Percentiles rank a stretch among this genome's conserved stretches.
phyloP scores from a whole-genome alignment of 208 protist genomes.

The Wallacemonas sp. region DNA sequence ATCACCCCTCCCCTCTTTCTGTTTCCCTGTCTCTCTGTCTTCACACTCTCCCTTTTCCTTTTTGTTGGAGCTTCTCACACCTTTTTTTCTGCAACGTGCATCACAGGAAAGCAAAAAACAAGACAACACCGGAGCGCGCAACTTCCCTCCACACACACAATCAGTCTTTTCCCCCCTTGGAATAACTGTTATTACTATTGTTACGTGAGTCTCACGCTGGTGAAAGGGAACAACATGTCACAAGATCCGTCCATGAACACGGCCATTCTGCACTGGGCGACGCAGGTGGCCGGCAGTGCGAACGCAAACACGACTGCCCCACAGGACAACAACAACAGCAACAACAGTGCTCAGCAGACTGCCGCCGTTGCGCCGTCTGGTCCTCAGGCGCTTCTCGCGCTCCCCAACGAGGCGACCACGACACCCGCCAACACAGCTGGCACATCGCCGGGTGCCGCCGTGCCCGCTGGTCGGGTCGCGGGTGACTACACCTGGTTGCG shows the following conservation, averaged over 20 bases:
- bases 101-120: no score
- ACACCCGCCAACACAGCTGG: neutral
- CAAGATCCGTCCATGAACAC: constrained; percentile 47
- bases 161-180: neutral
- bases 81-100: neutral
- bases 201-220: no score
- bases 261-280: constrained; percentile 51
- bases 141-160: neutral
- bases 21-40: constrained; percentile 5
- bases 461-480: constrained; percentile 13
- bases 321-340: no score
- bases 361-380: neutral
- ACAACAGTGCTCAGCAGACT: neutral
- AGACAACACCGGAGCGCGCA: no score
- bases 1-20: neutral
- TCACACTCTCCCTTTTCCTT: neutral
- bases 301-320: neutral
- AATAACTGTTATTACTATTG: no score
- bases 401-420: neutral
- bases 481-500: constrained; percentile 74
- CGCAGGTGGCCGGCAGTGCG: constrained; percentile 18
- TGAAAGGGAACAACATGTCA: no score
- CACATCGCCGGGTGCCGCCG: neutral
- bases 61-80: neutral
- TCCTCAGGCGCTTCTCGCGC: neutral